Evolutionary conservation across 257 asterid genomes (phyloP), one percentile per base, ranked within the genome.

Genomic region (Salvia miltiorrhiza): DNA sequence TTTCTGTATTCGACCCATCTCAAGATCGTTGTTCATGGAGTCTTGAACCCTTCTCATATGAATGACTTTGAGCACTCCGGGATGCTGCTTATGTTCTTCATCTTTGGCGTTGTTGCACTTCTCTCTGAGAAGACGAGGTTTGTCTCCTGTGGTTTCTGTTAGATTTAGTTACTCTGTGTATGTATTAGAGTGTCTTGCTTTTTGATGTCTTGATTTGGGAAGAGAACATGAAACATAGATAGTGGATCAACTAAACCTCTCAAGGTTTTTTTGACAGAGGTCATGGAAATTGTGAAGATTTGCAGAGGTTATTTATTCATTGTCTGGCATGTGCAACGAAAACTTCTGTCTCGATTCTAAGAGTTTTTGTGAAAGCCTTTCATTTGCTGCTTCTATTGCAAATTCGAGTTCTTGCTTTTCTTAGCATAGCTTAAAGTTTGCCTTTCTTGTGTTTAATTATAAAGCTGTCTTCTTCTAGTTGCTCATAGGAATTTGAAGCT

Each of bases 21-120:
- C 79, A 86, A 73, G 84, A 86, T 90, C 78, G 9, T 94, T 33
- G 97, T 82, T 75, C 14, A 87, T 80, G 98, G 98, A 39, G 80
- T 82, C 39, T 71, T 94, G 88, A 91, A 91, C 81, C 98, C 98
- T 26, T 28, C 78, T 48, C 99, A 91, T 63, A 87, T 91, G 97
- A 94, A 94, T 77, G 83, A 94, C 76, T 94, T 94, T 56, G 99
- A 94, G 86, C 99, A 94, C 77, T 82, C 96, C 0, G 99, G 99
- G 8, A 94, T 94, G 98, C 88, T 94, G 57, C 90, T 94, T 73
- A 89, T 91, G 99, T 94, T 91, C 91, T 85, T 91, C 82, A 62
- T 88, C 77, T 89, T 91, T 20, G 99, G 96, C 21, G 21, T 91
- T 45, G 77, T 86, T n/a, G 63, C 89, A 3, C 74, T 94, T 61